Conservation (phyloP, 371 early-diverging fungal species). For the Apophysomyces trapeziformis region DNA sequence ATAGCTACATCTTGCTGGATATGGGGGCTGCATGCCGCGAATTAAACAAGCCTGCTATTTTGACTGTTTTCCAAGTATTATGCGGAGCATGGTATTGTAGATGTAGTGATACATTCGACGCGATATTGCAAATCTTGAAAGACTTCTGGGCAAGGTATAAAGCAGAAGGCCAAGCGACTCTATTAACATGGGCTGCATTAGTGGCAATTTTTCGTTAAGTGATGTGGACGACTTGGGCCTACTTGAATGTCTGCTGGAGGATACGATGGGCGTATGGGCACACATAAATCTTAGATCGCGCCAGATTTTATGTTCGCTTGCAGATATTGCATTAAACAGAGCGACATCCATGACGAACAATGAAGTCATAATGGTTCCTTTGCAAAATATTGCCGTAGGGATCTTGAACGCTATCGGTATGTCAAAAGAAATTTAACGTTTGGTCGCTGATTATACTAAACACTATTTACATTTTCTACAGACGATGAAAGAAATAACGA, state of each 20-base stretch:
- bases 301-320: slow-evolving; percentile 20
- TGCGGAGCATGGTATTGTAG: slow-evolving; percentile 22
- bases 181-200: background rate
- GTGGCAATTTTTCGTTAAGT: background rate
- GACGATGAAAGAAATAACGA: slow-evolving; percentile 31
- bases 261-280: slow-evolving; percentile 28
- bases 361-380: background rate
- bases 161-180: background rate
- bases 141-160: slow-evolving; percentile 34
- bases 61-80: slow-evolving; percentile 13
- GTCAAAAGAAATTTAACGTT: background rate
- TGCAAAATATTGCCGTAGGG: slow-evolving; percentile 2
- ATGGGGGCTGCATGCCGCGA: slow-evolving; percentile 22
- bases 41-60: background rate
- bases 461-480: background rate
- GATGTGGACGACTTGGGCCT: slow-evolving; percentile 6
- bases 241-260: slow-evolving; percentile 15
- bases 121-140: slow-evolving; percentile 25
- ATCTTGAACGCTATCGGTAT: slow-evolving; percentile 10
- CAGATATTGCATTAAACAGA: slow-evolving; percentile 12
- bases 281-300: slow-evolving; percentile 22
- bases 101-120: slow-evolving; percentile 30
- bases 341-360: slow-evolving; percentile 15
- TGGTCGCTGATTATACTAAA: background rate
- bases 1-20: slow-evolving; percentile 34